phyloP scores from a whole-genome alignment of 1,139 yeast species.

The Pneumocystis carinii region DNA sequence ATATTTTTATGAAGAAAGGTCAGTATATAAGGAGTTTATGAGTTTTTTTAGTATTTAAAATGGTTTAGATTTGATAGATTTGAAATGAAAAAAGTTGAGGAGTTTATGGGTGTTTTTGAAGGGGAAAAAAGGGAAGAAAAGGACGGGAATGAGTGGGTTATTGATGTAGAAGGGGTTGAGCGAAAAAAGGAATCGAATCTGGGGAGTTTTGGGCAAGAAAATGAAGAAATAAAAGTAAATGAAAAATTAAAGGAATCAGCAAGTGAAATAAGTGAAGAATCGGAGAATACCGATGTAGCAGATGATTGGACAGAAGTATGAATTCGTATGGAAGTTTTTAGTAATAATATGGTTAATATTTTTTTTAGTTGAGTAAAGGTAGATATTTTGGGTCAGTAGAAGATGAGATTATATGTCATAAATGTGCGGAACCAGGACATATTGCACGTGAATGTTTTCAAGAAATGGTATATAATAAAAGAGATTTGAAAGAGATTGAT shows the following conservation, averaged over 20 bases:
- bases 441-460: constrained; percentile 6
- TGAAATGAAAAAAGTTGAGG: no score
- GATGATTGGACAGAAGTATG: background rate
- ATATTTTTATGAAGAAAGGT: no score
- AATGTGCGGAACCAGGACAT: constrained; percentile 9
- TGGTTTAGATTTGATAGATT: no score
- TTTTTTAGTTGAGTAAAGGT: constrained; percentile 2
- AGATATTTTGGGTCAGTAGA: constrained; percentile 9
- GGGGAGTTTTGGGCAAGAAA: background rate
- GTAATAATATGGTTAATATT: background rate
- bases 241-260: background rate
- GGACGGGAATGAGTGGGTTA: no score
- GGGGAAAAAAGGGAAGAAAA: no score
- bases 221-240: background rate
- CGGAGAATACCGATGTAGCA: background rate
- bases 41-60: no score
- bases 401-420: constrained; percentile 7
- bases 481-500: background rate
- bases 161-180: no score
- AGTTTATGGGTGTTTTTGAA: no score
- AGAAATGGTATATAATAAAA: background rate
- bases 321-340: constrained; percentile 3
- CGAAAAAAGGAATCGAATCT: no score
- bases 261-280: background rate
- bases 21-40: no score